Conservation (phyloP, 768 basidiomycete genomes). For the Pisolithus orientalis region DNA sequence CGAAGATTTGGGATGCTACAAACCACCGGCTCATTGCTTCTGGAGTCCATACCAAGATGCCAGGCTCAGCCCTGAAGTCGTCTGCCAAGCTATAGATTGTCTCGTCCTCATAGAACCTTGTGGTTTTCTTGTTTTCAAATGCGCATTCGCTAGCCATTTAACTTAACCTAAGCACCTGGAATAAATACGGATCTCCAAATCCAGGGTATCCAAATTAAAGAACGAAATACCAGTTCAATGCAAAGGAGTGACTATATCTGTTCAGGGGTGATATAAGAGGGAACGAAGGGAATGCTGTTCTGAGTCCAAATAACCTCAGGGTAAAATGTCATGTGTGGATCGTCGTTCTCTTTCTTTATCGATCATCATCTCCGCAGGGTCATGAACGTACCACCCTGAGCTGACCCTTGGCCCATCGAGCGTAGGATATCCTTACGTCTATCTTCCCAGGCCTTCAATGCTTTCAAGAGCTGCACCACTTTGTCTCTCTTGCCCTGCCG, state of each 20-base stretch:
- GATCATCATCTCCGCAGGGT: slow-evolving; percentile 3
- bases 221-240: slow-evolving; percentile 4
- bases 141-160: not conserved
- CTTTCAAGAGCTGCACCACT: slow-evolving; percentile 71
- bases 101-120: not conserved
- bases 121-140: too few relatives aligned
- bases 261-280: not conserved
- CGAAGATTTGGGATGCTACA: slow-evolving; percentile 52
- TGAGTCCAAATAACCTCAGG: slow-evolving; percentile 9
- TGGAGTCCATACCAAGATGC: slow-evolving; percentile 52
- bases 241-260: too few relatives aligned
- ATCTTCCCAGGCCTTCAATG: slow-evolving; percentile 77
- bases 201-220: slow-evolving; percentile 7
- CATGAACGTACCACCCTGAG: slow-evolving; percentile 10
- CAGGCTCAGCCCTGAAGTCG: slow-evolving; percentile 27
- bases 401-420: slow-evolving; percentile 40
- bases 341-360: not conserved
- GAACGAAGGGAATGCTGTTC: slow-evolving; percentile 10
- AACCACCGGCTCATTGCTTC: slow-evolving; percentile 48
- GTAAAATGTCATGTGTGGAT: not conserved
- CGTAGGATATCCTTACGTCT: slow-evolving; percentile 52
- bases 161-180: slow-evolving; percentile 2
- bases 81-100: slow-evolving; percentile 3
- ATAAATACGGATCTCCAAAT: not conserved
- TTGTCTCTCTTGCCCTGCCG: slow-evolving; percentile 77